These are phyloP conservation scores for Melampsora americana DNA, from an alignment of 1,284 basidiomycete genomes.

Conservation along the genomic window DNA sequence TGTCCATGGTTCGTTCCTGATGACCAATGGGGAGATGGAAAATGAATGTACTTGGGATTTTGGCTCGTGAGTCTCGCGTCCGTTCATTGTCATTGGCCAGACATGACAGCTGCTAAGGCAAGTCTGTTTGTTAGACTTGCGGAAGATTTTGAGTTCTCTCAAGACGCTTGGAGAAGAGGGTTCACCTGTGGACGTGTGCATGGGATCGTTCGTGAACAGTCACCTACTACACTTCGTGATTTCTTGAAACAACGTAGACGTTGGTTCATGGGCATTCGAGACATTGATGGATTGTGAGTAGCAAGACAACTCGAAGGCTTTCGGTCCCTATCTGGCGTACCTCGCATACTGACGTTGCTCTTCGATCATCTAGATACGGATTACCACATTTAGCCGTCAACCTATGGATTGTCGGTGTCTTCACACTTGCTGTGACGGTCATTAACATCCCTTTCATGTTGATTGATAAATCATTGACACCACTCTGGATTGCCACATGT, in stretches of 20 bases:
- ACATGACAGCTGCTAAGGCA: not conserved
- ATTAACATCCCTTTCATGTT: conserved; percentile 55
- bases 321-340: not conserved
- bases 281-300: conserved; percentile 47
- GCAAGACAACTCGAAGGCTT: not conserved
- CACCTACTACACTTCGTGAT: conserved; percentile 54
- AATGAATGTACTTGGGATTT: conserved; percentile 56
- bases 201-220: conserved; percentile 56
- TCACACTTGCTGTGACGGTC: conserved; percentile 55
- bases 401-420: conserved; percentile 56
- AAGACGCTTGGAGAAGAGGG: conserved; percentile 56
- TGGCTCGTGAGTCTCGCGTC: conserved; percentile 43
- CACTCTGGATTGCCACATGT: conserved; percentile 55
- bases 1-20: conserved; percentile 56
- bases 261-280: conserved; percentile 56
- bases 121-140: conserved; percentile 52
- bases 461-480: conserved; percentile 48
- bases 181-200: conserved; percentile 56
- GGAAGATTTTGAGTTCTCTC: conserved; percentile 57
- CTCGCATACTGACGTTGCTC: too few relatives aligned
- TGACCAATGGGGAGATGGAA: conserved; percentile 57
- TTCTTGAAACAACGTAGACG: conserved; percentile 57
- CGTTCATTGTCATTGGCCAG: not conserved
- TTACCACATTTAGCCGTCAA: conserved; percentile 56
- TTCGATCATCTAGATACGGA: conserved; percentile 51